Conservation (phyloP, 345 rosid genomes). For the Syzygium grande region DNA sequence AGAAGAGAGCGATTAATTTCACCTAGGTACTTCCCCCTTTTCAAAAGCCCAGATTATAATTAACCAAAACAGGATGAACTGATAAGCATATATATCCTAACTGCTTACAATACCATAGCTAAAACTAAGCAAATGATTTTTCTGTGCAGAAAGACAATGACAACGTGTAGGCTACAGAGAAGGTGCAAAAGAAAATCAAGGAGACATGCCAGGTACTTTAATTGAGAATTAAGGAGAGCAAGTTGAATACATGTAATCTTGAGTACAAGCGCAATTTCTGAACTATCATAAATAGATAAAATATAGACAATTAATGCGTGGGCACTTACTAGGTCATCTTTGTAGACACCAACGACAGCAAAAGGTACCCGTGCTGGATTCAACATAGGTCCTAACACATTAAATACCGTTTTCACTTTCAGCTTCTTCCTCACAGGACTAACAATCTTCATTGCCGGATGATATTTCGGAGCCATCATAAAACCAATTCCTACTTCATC, state of each 20-base stretch:
- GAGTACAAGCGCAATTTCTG: not conserved
- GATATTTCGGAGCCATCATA: conserved; percentile 86
- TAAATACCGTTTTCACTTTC: conserved; percentile 79
- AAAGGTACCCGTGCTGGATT: conserved; percentile 81
- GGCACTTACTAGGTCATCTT: conserved; percentile 54
- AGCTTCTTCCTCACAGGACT: conserved; percentile 78
- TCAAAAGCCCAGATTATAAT: not conserved
- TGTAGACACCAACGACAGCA: conserved; percentile 90
- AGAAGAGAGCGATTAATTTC: not conserved
- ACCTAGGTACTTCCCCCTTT: not conserved
- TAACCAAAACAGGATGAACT: not conserved
- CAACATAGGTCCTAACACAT: conserved; percentile 85
- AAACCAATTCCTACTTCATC: conserved; percentile 85
- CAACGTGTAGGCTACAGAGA: not conserved
- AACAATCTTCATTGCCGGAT: conserved; percentile 91
- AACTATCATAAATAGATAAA: not conserved
- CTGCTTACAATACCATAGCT: not conserved
- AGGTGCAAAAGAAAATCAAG: not conserved
- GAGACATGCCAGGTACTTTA: not conserved
- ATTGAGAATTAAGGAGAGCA: not conserved
- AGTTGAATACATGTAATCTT: not conserved
- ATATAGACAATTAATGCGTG: not conserved
- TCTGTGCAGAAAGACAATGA: not conserved
- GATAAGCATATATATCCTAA: not conserved
- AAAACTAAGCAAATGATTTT: not conserved